Base-by-base conservation (phyloP, 2,329 filamentous ascomycete species). In the Exophiala sideris region DNA sequence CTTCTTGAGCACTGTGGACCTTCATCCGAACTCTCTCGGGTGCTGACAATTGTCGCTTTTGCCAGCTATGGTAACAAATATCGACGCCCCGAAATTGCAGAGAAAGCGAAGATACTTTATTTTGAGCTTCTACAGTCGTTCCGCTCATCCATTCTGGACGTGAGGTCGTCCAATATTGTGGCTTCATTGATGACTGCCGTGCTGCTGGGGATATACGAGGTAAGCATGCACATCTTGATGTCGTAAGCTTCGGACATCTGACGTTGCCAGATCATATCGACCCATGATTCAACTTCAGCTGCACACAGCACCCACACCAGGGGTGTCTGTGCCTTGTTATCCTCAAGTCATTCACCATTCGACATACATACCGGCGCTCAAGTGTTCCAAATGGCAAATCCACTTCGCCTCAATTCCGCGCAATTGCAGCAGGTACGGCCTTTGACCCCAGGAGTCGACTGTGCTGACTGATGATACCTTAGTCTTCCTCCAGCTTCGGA, bases 41-140 rank as follows among this genome's bases (percentile, higher is more conserved):
- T 24, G 10, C 20, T 44, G 41, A 44, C 41, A 10, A 32, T 44
- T 14, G 41, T 44, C 3, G 21, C 41, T 18, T 14, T 44, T n/a
- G 41, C 41, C 41, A 44, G 41, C 41, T 44, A 44, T 14, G 41
- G 18, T 14, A 44, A 44, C 41, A 44, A 44, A 12, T 11, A 44
- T 7, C 18, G 21, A 2, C 41, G 41, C 3, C 41, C 41, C 11
- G 41, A 44, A 20, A 14, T 44, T 10, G 21, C 18, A 9, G 41
- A 20, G 3, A 24, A 44, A 29, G 41, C 41, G 8, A 44, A 44
- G n/a, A 24, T 24, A 24, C 41, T 44, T 24, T 44, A 44, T 24
- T 44, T 44, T 14, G 20, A 44, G 29, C 41, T 44, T 8, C 21
- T 44, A n/a, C 41, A 44, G n/a, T 44, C 41, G 9, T 44, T 44